Evolutionary conservation across 2,329 filamentous ascomycete species (phyloP), one percentile per base, ranked within the genome.

Genomic region (Diplodia corticola): DNA sequence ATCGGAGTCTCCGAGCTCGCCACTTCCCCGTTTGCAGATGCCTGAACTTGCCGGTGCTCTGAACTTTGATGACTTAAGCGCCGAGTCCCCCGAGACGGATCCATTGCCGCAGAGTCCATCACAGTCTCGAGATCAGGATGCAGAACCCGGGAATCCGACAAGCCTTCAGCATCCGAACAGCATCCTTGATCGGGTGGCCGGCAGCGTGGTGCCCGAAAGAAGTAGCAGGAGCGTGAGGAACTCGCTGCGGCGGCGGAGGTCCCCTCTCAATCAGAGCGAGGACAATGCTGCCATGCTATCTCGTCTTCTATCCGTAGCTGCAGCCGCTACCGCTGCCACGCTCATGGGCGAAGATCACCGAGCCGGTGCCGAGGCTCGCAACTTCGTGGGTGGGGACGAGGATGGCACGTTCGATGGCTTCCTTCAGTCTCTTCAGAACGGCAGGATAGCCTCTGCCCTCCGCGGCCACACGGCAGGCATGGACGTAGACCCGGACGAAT

Each of bases 321-420:
- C 87, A 15, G 84, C 86, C 46, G 86, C 86, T 13, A 89, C 88
- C 44, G 87, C 87, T 63, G 86, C 86, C 53, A 87, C 88, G 65
- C 80, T 89, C 44, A 88, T 88, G 69, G 87, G 87, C n/a, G 83
- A 84, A 44, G 80, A 85, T 69, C 82, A 84, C 53, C 82, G 84
- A 66, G 81, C 83, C 2, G 78, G 86, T 54, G 81, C 85, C 28
- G 84, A 86, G 70, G 82, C 85, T 15, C 81, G 86, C 66, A 81
- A 82, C 65, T 73, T 86, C 54, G 83, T 83, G 3, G 82, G 81
- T 37, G 83, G 85, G 67, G 84, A 83, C 15, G 80, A 88, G 60
- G 86, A 88, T 69, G 86, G 86, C 65, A 87, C 85, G 46, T 83
- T 89, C 65, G 85, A 89, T 69, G 85, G 84, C 65, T 88, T 89